Conservation (phyloP, 805 yeast genomes). For the Metschnikowia henanensis region DNA sequence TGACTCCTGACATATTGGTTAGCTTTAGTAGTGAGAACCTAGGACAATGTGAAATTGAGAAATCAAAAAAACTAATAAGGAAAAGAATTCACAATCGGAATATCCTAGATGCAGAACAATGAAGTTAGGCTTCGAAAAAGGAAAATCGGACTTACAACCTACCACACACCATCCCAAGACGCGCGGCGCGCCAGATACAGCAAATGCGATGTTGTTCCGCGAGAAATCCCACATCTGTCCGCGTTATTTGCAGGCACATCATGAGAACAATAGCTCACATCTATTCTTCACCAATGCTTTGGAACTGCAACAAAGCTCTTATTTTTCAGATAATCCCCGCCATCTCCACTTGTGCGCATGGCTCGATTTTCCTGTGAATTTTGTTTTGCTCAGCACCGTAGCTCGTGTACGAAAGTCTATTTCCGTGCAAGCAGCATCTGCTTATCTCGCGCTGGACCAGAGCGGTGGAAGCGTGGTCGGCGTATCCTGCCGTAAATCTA, state of each 20-base stretch:
- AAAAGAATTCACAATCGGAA: conserved; percentile 2
- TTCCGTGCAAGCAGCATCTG: background rate
- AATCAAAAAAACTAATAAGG: background rate
- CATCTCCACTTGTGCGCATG: too few species aligned
- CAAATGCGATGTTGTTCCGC: background rate
- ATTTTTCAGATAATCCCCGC: conserved; percentile 2
- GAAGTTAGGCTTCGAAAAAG: background rate
- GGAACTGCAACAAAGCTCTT: background rate
- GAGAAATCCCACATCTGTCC: conserved; percentile 9
- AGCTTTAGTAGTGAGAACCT: background rate
- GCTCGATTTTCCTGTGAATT: too few species aligned
- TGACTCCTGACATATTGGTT: too few species aligned
- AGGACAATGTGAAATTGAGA: background rate
- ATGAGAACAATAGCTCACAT: conserved; percentile 2
- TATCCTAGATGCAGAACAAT: conserved; percentile 4
- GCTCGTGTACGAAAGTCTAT: background rate
- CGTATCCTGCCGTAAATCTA: background rate
- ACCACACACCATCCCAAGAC: conserved; percentile 1
- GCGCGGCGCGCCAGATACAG: background rate
- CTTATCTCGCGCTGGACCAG: background rate
- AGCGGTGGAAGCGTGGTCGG: background rate
- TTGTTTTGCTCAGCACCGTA: too few species aligned
- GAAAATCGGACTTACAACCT: background rate
- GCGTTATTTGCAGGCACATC: background rate
- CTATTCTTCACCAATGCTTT: background rate